Base-by-base conservation (phyloP, 148 eudicot genomes). In the Rhododendron ferrugineum region DNA sequence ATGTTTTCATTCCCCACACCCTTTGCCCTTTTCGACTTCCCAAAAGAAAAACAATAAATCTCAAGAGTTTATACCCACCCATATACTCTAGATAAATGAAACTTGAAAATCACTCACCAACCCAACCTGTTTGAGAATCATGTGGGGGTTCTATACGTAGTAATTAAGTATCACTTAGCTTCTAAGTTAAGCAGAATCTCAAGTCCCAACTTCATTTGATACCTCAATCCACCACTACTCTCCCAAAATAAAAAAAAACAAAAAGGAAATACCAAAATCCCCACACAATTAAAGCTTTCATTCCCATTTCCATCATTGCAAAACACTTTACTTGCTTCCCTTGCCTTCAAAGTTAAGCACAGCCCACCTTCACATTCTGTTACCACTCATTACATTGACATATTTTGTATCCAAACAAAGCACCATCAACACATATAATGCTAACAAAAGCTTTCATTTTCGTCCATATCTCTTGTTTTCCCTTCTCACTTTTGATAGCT, bases 311-410 rank as follows among this genome's bases (percentile, higher is more conserved):
- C 84, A 81, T 82, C 83, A 70, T 70, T 70, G 16, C 73, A n/a
- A 80, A 76, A 66, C 80, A 40, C 44, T 40, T 6, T 6, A 40
- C 80, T n/a, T 11, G 5, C 75, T 83, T 84, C 74, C 88, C 91
- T 87, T 90, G 16, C 47, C 92, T 91, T 92, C 89, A 85, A 93
- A 93, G 96, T n/a, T 88, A 92, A 92, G 92, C 91, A 85, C 30
- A 44, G 20, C 79, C 58, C 78, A 78, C 42, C 52, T 13, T 40
- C 60, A 72, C 82, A 22, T 28, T 30, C 81, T 8, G 46, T 15
- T 36, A 77, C 47, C 85, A 76, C 85, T 83, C 68, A 75, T 84
- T 50, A 79, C 72, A 83, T 5, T 76, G 28, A 42, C 68, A 52
- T 83, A 47, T 4, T 54, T 4, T 54, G 30, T 78, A 49, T 64